Percentiles rank a stretch among this genome's conserved stretches.
Conservation (phyloP, 139 green algal genomes). For the Pycnococcus provasolii region DNA sequence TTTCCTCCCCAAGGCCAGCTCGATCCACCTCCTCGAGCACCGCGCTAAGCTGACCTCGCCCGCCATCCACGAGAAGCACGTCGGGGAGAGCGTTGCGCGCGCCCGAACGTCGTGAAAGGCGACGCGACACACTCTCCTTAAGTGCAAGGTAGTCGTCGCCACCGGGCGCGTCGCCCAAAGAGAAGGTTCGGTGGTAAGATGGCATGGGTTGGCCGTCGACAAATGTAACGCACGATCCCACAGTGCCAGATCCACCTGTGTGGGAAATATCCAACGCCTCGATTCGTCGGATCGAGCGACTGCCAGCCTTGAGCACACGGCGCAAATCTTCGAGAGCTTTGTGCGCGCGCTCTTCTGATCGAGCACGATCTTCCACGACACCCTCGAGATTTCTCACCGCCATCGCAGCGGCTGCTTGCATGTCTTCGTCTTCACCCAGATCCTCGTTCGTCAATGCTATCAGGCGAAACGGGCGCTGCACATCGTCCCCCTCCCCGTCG, state of each 20-base stretch:
- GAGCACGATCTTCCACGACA: no score
- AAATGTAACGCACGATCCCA: conserved; percentile 3
- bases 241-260: not conserved
- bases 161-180: not conserved
- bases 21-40: not conserved
- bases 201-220: not conserved
- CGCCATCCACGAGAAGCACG: conserved; percentile 17
- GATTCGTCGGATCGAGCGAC: conserved; percentile 3
- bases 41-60: conserved; percentile 5
- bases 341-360: no score
- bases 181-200: not conserved
- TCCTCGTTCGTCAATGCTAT: no score
- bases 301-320: no score
- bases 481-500: no score
- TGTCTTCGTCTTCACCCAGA: no score
- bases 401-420: no score
- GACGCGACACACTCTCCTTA: no score
- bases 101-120: not conserved
- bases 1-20: not conserved
- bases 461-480: no score
- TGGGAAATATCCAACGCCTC: conserved; percentile 18
- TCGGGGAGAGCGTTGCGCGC: not conserved
- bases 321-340: no score
- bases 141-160: not conserved
- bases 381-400: no score